Evolutionary conservation across 305 asterid genomes (phyloP).

Genomic region (Fraxinus paxiana): DNA sequence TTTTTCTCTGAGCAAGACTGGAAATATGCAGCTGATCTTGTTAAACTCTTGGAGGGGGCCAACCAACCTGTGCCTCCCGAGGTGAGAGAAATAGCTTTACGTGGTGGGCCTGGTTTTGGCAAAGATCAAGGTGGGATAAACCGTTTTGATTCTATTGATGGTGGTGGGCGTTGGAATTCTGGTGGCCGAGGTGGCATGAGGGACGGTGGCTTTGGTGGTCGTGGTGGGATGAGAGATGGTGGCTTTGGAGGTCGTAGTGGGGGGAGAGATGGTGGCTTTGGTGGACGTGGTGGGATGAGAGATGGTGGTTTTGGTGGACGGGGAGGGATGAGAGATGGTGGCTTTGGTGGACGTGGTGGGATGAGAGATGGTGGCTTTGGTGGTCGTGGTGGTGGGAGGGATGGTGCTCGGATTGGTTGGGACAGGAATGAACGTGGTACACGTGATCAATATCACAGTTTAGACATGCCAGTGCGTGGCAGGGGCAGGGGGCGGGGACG

Average conservation of each 20-base stretch:
- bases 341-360: slow-evolving; percentile 54
- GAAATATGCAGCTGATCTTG: slow-evolving; percentile 81
- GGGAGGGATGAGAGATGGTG: slow-evolving; percentile 52
- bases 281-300: slow-evolving; percentile 68
- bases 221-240: slow-evolving; percentile 56
- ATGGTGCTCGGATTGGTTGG: slow-evolving; percentile 56
- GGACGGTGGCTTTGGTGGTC: slow-evolving; percentile 54
- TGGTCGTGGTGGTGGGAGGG: not conserved
- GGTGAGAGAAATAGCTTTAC: slow-evolving; percentile 76
- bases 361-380: slow-evolving; percentile 48
- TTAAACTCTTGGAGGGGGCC: slow-evolving; percentile 86
- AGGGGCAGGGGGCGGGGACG: slow-evolving; percentile 72
- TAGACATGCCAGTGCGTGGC: slow-evolving; percentile 68
- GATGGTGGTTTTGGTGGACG: slow-evolving; percentile 54
- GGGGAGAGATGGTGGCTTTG: slow-evolving; percentile 50
- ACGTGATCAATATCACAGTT: slow-evolving; percentile 42
- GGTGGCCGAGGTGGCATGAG: slow-evolving; percentile 61
- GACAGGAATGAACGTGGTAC: slow-evolving; percentile 67
- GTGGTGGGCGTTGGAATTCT: slow-evolving; percentile 76
- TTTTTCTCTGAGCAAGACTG: slow-evolving; percentile 93
- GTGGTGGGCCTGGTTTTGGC: slow-evolving; percentile 65
- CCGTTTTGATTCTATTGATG: slow-evolving; percentile 57
- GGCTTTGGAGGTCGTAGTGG: slow-evolving; percentile 60
- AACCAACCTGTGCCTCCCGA: slow-evolving; percentile 87
- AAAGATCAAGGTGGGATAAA: slow-evolving; percentile 65